Percentiles rank a stretch among this genome's conserved stretches.
Evolutionary conservation across 257 asterid genomes (phyloP).

Genomic region (Solanum peruvianum): DNA sequence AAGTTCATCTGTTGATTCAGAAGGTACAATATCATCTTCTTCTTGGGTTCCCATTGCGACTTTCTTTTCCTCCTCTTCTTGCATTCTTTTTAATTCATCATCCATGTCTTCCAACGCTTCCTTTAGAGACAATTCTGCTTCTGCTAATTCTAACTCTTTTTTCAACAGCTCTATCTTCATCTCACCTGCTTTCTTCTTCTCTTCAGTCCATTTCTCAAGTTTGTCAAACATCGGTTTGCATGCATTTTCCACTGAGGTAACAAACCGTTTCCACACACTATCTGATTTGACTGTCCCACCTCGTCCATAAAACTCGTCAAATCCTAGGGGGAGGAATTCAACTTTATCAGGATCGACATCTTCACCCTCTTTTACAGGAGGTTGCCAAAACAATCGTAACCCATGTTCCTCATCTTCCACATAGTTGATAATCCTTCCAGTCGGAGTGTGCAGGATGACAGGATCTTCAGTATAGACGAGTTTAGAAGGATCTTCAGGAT

Average conservation of each 20-base stretch:
- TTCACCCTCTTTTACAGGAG: constrained; percentile 41
- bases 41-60: constrained; percentile 28
- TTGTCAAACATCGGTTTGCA: constrained; percentile 22
- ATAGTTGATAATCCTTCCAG: constrained; percentile 75
- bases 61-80: constrained; percentile 70
- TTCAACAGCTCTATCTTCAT: constrained; percentile 28
- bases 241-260: constrained; percentile 20
- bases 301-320: constrained; percentile 79
- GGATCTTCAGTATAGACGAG: constrained; percentile 70
- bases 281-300: constrained; percentile 17
- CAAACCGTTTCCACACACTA: constrained; percentile 21
- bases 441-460: constrained; percentile 76
- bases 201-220: constrained; percentile 59
- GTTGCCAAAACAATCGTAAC: constrained; percentile 79
- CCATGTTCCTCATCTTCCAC: constrained; percentile 92
- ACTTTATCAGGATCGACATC: constrained; percentile 50
- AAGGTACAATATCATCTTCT: constrained; percentile 23
- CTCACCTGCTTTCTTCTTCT: constrained; percentile 44
- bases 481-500: constrained; percentile 82
- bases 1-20: constrained; percentile 20
- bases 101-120: constrained; percentile 77
- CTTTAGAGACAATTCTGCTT: constrained; percentile 64
- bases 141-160: constrained; percentile 52
- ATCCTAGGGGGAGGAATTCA: constrained; percentile 71
- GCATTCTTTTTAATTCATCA: constrained; percentile 47